phyloP scores from a whole-genome alignment of 2,329 filamentous ascomycete genomes.

The Aspergillus sp. region DNA sequence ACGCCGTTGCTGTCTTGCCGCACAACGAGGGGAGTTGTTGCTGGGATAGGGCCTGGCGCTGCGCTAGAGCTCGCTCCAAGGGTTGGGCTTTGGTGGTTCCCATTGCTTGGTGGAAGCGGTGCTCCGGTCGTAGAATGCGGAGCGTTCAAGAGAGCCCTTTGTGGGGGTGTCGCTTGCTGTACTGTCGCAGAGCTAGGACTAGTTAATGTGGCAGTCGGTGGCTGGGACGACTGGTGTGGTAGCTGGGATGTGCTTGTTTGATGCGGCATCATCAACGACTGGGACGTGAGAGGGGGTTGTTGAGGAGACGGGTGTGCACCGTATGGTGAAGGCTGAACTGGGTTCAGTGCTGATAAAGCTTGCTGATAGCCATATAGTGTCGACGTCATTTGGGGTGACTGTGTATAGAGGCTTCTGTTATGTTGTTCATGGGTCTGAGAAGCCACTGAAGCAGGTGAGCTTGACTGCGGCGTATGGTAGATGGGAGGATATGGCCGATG shows the following conservation, averaged over 20 bases:
- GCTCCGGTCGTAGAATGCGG: constrained; percentile 52
- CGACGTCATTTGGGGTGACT: constrained; percentile 76
- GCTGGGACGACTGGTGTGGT: constrained; percentile 39
- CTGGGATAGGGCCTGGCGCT: constrained; percentile 92
- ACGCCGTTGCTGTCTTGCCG: constrained; percentile 94
- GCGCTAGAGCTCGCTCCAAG: constrained; percentile 78
- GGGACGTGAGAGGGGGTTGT: constrained; percentile 57
- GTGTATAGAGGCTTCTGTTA: constrained; percentile 76
- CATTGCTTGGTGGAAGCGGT: constrained; percentile 43
- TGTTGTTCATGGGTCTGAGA: constrained; percentile 90
- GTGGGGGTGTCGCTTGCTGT: constrained; percentile 35
- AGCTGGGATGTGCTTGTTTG: constrained; percentile 40
- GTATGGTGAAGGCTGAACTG: constrained; percentile 58
- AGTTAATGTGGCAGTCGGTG: constrained; percentile 62
- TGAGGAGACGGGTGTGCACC: constrained; percentile 54
- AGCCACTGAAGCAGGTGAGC: constrained; percentile 88
- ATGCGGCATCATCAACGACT: constrained; percentile 55
- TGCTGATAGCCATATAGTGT: constrained; percentile 76
- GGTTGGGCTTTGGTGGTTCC: constrained; percentile 38
- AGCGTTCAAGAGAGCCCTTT: constrained; percentile 37
- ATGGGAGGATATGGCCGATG: constrained; percentile 80
- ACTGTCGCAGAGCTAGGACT: constrained; percentile 54
- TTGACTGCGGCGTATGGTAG: constrained; percentile 93
- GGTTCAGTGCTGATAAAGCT: constrained; percentile 52
- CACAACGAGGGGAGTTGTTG: constrained; percentile 91